Evolutionary conservation across 73 alveolate species (phyloP).

Genomic region (Paraurostyla sp.): DNA sequence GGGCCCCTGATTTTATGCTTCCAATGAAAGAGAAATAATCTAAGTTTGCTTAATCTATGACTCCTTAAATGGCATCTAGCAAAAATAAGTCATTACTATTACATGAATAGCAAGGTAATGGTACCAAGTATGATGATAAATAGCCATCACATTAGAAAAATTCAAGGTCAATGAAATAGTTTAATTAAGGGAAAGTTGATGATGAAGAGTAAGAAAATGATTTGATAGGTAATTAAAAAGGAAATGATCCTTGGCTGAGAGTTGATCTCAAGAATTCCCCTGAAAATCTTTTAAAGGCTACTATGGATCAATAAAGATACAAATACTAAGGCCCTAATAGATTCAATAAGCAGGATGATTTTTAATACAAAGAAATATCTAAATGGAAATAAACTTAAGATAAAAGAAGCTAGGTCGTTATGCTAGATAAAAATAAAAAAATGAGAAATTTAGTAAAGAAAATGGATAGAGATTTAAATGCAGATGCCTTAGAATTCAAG

Average conservation of each 20-base stretch:
- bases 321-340: neutral
- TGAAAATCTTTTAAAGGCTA: neutral
- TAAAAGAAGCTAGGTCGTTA: neutral
- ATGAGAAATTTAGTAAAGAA: neutral
- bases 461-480: conserved; percentile 19
- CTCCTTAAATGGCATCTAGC: neutral
- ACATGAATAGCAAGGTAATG: neutral
- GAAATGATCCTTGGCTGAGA: conserved; percentile 39
- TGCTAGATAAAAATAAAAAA: conserved; percentile 15
- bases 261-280: conserved; percentile 38
- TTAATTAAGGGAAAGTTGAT: neutral
- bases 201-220: conserved; percentile 23
- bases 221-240: neutral
- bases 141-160: too few species aligned
- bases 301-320: neutral
- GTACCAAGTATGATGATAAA: neutral
- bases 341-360: neutral
- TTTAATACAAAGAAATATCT: neutral
- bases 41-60: too few species aligned
- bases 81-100: neutral
- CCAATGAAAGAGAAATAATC: neutral
- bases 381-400: conserved; percentile 13
- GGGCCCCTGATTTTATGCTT: neutral
- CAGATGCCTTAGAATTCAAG: conserved; percentile 7
- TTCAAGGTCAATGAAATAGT: too few species aligned